Evolutionary conservation across 2,329 filamentous ascomycete species (phyloP).

Genomic region (Huntiella decipiens): DNA sequence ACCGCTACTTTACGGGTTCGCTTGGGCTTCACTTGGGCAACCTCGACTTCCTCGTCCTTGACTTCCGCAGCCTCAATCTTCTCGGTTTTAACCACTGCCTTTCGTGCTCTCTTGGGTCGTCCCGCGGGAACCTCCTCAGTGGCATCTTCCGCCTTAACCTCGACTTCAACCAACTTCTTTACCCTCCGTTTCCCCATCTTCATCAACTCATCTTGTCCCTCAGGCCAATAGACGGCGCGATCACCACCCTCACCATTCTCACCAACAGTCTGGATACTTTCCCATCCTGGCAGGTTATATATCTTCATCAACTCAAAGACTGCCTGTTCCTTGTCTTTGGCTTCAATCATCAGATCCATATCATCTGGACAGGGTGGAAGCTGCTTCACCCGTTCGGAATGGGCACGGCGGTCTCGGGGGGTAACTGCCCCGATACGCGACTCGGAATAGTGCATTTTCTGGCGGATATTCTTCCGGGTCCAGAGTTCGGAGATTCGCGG

Average conservation of each 20-base stretch:
- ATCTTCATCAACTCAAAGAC: constrained; percentile 86
- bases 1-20: too few relatives aligned
- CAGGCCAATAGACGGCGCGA: constrained; percentile 42
- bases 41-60: not conserved
- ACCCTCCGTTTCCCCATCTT: constrained; percentile 55
- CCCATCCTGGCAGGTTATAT: constrained; percentile 65
- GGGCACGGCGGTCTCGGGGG: constrained; percentile 56
- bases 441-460: constrained; percentile 97
- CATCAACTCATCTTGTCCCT: constrained; percentile 79
- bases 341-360: constrained; percentile 98
- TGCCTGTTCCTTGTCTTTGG: constrained; percentile 94
- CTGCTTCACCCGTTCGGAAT: constrained; percentile 58
- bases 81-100: not conserved
- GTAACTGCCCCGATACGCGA: constrained; percentile 35
- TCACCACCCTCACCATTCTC: constrained; percentile 30
- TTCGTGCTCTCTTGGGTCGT: not conserved
- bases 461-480: constrained; percentile 64
- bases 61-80: not conserved
- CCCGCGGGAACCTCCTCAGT: not conserved
- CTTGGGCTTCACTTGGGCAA: too few relatives aligned
- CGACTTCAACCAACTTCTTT: constrained; percentile 20
- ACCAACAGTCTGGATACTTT: constrained; percentile 56
- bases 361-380: constrained; percentile 64
- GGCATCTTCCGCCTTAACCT: constrained; percentile 16
- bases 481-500: constrained; percentile 68